Evolutionary conservation across 371 early-diverging fungal species (phyloP), one percentile per base, ranked within the genome.

Genomic region (Apophysomyces elegans): DNA sequence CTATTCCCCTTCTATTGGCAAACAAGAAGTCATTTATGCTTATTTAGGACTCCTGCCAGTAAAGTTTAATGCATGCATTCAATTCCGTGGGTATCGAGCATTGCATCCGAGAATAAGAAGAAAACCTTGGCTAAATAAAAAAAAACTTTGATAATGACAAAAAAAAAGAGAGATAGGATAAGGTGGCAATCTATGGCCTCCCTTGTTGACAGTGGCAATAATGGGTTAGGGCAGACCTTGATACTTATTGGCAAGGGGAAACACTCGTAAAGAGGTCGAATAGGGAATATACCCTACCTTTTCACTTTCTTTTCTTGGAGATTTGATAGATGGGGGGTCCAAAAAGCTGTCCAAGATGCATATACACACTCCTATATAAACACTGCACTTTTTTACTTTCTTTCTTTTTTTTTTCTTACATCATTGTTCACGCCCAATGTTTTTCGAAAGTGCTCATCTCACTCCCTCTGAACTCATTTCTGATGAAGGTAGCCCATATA

Each of bases 371-470:
- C 54, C 54, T 11, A 21, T 50, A n/a, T 50, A 18, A 18, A 50
- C n/a, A 50, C 16, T 9, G 21, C 21, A 50, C 16, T 18, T 21
- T 21, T 18, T 16, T 50, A 2, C 9, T 21, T 9, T 50, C 21
- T 14, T 50, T 50, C 54, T 50, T 50, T 21, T 50, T 8, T 7
- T 50, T 45, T 45, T 16, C 32, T 26, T 26, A 8, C 41, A 41
- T 41, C 8, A 41, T 13, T 41, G 41, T 13, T 41, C 41, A 41
- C 41, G n/a, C 37, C 16, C 32, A 26, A 80, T 80, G 80, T 80
- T 75, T 50, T 77, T 75, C 45, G 80, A 80, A 67, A 65, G 76
- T 7, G 71, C 80, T 7, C 71, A 73, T 45, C 64, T 80, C 43
- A 66, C 72, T 35, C 70, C 80, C 16, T 74, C 78, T 18, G 70